A percentile compares a stretch with the other conserved stretches of the same genome.
Conservation (phyloP, 164 flowering plant species). For the Vitis riparia region DNA sequence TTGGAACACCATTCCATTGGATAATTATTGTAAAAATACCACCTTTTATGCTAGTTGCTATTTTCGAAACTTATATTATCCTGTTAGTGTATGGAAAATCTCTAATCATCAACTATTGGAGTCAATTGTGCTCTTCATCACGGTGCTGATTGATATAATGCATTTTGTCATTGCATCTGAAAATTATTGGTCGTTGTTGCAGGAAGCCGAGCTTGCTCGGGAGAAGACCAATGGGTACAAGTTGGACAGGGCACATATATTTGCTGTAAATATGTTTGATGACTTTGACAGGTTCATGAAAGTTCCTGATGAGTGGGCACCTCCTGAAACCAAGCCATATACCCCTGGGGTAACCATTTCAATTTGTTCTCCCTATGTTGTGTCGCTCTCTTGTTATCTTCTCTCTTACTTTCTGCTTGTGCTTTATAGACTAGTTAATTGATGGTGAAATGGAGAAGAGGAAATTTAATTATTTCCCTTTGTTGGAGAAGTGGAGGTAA, state of each 20-base stretch:
- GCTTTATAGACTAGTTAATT: not conserved
- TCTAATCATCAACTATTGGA: not conserved
- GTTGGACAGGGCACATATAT: slow-evolving; percentile 82
- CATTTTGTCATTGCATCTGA: not conserved
- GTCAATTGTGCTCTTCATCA: not conserved
- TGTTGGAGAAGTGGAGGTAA: too few relatives aligned
- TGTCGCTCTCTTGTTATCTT: not conserved
- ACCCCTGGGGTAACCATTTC: slow-evolving; percentile 63
- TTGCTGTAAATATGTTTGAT: slow-evolving; percentile 81
- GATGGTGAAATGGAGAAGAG: too few relatives aligned
- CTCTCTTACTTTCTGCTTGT: not conserved
- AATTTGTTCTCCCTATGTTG: not conserved
- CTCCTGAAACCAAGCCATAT: slow-evolving; percentile 84
- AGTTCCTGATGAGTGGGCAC: slow-evolving; percentile 97
- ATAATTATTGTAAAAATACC: too few relatives aligned
- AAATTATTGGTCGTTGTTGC: not conserved
- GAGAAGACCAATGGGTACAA: slow-evolving; percentile 88
- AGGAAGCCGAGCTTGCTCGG: slow-evolving; percentile 95
- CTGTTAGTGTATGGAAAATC: not conserved
- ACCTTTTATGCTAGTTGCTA: too few relatives aligned
- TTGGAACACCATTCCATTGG: too few relatives aligned
- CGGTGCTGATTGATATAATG: not conserved
- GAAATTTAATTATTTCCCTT: too few relatives aligned
- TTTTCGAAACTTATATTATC: not conserved
- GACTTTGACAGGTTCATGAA: slow-evolving; percentile 86